Evolutionary conservation across 2,329 filamentous ascomycete genomes (phyloP), one percentile per base, ranked within the genome.

Genomic region (Teratosphaeria pseudoeucalypti): DNA sequence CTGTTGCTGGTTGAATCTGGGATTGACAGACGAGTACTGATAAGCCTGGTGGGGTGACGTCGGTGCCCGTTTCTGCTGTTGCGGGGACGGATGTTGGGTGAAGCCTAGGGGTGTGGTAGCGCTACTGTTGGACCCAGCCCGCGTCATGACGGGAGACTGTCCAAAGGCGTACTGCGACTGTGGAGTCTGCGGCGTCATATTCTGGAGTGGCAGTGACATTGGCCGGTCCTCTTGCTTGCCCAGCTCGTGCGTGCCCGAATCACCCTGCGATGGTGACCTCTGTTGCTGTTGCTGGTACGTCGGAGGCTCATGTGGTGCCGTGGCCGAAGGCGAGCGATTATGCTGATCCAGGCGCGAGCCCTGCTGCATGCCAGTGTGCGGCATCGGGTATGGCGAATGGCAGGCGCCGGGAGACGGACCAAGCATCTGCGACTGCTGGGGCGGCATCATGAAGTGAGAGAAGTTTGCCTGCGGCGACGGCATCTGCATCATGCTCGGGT

Each of bases 311-410:
- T 77, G 74, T 1, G 76, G 74, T 7, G 72, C 71, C 34, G 77
- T 72, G 37, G 79, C 75, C 0, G 79, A 79, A 27, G 75, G 73
- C 2, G 77, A 74, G 34, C 78, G 75, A 39, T 74, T 73, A 58
- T 77, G 77, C 26, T 66, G 56, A 47, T 65, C 69, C 23, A 68
- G 68, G 39, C 73, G 73, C 54, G 67, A 47, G 10, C 12, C 65
- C 16, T 64, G 56, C 58, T 69, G 69, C 53, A 68, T 62, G 29
- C 63, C 63, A 34, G 61, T 63, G 26, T 59, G 62, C 5, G 23
- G 66, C 47, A 69, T 71, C 55, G 71, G 76, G 69, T 74, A 81
- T 60, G 72, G 76, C 55, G 73, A 74, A 56, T 76, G 74, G 14
- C 78, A 71, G 63, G 75, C 77, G 57, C 62, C 69, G 56, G 60